These are phyloP conservation scores for Gastrodia elata DNA, from an alignment of 106 monocot species.

Conservation along the genomic window DNA sequence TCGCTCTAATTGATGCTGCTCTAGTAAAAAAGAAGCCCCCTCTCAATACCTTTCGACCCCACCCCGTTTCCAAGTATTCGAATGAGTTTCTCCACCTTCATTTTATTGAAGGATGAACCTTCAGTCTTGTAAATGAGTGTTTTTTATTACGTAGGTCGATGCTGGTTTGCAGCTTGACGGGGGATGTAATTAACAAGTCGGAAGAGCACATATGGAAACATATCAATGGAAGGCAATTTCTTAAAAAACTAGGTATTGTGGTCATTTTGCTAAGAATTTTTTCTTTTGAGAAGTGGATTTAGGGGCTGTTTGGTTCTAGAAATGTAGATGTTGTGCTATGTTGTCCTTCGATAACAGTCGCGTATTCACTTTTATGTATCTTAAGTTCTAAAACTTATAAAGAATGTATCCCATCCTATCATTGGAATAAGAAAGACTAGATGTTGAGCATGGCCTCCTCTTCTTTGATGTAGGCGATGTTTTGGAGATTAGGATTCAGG, in stretches of 20 bases:
- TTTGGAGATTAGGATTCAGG: no score
- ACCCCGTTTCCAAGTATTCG: constrained; percentile 50
- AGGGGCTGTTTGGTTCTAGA: no score
- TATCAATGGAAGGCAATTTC: constrained; percentile 72
- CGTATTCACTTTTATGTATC: no score
- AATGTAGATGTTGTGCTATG: no score
- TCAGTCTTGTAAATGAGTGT: neutral
- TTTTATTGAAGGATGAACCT: neutral
- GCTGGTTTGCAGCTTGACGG: constrained; percentile 76
- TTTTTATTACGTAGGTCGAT: constrained; percentile 41
- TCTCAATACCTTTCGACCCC: constrained; percentile 55
- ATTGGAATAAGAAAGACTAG: no score
- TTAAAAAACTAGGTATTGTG: constrained; percentile 65
- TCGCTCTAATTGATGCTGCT: constrained; percentile 66
- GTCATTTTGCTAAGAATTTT: neutral
- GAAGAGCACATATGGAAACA: constrained; percentile 99
- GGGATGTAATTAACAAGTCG: constrained; percentile 67
- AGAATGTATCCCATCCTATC: no score
- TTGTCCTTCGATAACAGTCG: no score
- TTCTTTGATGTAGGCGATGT: no score
- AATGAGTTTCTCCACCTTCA: neutral
- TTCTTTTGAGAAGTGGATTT: neutral
- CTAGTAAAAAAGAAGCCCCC: constrained; percentile 52
- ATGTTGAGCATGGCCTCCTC: no score
- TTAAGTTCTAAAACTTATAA: no score